Conservation (phyloP, 495 filamentous ascomycete species). For the Xylaria telfairii region DNA sequence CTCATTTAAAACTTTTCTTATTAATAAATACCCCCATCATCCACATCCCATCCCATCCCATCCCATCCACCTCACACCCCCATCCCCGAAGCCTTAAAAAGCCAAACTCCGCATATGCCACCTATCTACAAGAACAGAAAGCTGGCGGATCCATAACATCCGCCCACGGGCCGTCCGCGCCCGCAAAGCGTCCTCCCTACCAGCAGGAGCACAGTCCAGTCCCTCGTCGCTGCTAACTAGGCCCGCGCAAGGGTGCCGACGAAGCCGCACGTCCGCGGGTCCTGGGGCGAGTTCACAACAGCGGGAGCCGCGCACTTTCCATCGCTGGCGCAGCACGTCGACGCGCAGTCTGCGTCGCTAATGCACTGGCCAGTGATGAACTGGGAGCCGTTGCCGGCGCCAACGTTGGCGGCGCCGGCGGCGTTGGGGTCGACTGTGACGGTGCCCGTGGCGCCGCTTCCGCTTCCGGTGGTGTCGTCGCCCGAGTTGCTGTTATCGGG, state of each 20-base stretch:
- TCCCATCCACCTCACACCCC: too few relatives aligned
- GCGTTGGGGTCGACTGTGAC: slow-evolving; percentile 19
- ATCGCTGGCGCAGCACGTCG: slow-evolving; percentile 46
- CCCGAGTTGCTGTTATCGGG: neutral
- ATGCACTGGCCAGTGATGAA: slow-evolving; percentile 54
- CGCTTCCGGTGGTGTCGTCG: slow-evolving; percentile 5
- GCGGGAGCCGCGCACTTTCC: slow-evolving; percentile 43
- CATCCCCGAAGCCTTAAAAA: too few relatives aligned
- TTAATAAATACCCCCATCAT: too few relatives aligned
- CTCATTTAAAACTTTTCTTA: too few relatives aligned
- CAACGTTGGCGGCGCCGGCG: slow-evolving; percentile 45
- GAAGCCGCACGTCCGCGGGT: slow-evolving; percentile 3
- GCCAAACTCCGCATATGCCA: slow-evolving; percentile 8
- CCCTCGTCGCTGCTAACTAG: neutral
- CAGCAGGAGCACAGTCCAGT: slow-evolving; percentile 1
- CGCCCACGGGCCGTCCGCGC: too few relatives aligned
- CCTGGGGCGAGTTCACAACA: slow-evolving; percentile 15
- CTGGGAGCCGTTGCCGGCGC: slow-evolving; percentile 45
- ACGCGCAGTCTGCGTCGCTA: slow-evolving; percentile 48
- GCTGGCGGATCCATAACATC: too few relatives aligned
- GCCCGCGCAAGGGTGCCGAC: slow-evolving; percentile 8
- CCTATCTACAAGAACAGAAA: neutral
- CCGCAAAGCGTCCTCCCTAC: neutral
- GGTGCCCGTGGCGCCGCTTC: neutral
- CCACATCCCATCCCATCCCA: too few relatives aligned